Percentiles rank a stretch among this genome's conserved stretches.
Conservation (phyloP, 768 basidiomycete genomes). For the Daedalea quercina region DNA sequence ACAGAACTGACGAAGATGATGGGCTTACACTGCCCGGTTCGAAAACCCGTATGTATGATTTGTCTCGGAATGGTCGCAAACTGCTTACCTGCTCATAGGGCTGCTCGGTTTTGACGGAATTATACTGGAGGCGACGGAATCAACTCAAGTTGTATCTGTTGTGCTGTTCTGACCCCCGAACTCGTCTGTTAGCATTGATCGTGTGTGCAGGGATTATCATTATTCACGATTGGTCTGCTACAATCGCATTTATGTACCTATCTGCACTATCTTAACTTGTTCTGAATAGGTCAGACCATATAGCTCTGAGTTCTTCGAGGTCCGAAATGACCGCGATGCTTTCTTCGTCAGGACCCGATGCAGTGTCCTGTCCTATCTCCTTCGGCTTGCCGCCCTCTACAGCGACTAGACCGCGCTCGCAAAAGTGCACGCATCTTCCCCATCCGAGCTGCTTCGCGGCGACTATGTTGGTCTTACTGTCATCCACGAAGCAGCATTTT, state of each 20-base stretch:
- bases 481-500: conserved; percentile 77
- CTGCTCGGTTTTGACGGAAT: conserved; percentile 77
- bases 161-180: conserved; percentile 40
- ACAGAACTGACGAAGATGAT: conserved; percentile 74
- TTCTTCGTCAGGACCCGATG: conserved; percentile 32
- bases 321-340: conserved; percentile 46
- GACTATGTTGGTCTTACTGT: conserved; percentile 62
- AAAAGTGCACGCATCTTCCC: conserved; percentile 71
- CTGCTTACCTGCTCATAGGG: conserved; percentile 26
- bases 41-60: conserved; percentile 44
- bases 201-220: not conserved
- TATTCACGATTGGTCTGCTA: not conserved
- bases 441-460: conserved; percentile 63
- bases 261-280: not conserved
- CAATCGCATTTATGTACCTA: not conserved
- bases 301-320: conserved; percentile 57
- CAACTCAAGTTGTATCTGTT: conserved; percentile 71
- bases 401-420: conserved; percentile 56
- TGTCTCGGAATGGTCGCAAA: not conserved
- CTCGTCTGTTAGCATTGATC: not conserved
- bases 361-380: conserved; percentile 31
- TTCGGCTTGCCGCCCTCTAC: conserved; percentile 58
- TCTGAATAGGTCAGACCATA: conserved; percentile 77
- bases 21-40: conserved; percentile 60
- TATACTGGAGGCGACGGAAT: conserved; percentile 71